Conservation (phyloP, 352 stramenopile genomes). For the Aphanomyces euteiches region DNA sequence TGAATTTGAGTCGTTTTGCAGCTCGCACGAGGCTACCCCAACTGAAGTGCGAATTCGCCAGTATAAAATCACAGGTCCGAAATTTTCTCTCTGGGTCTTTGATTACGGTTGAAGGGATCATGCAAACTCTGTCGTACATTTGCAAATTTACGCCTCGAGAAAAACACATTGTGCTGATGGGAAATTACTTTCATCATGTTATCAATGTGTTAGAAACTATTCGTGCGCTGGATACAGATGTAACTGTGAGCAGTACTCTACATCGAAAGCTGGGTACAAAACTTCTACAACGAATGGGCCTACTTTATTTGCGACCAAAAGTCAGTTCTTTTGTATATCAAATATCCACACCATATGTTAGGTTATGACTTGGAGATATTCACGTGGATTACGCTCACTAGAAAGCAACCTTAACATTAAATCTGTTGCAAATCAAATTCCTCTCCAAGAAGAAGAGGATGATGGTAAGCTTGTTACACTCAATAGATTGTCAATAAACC, state of each 20-base stretch:
- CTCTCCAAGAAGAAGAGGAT: not conserved
- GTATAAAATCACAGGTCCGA: slow-evolving; percentile 61
- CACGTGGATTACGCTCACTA: slow-evolving; percentile 89
- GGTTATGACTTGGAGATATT: slow-evolving; percentile 95
- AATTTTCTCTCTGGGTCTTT: not conserved
- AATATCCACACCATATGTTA: not conserved
- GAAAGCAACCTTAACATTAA: slow-evolving; percentile 85
- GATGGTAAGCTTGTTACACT: not conserved
- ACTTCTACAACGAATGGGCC: slow-evolving; percentile 92
- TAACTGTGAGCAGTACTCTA: slow-evolving; percentile 62
- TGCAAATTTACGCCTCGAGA: slow-evolving; percentile 71
- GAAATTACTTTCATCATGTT: slow-evolving; percentile 67
- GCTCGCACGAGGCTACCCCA: not conserved
- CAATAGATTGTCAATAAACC: slow-evolving; percentile 11
- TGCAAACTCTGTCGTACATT: slow-evolving; percentile 73
- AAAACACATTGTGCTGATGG: slow-evolving; percentile 62
- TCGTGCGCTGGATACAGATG: slow-evolving; percentile 47
- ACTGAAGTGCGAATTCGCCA: slow-evolving; percentile 46
- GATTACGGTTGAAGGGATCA: slow-evolving; percentile 40
- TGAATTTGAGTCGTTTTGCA: slow-evolving; percentile 43
- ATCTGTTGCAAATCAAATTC: not conserved
- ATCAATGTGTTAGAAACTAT: slow-evolving; percentile 66
- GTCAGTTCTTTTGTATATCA: slow-evolving; percentile 22
- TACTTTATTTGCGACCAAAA: slow-evolving; percentile 92
- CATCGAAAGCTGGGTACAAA: slow-evolving; percentile 96